phyloP scores from a whole-genome alignment of 2,329 filamentous ascomycete genomes.

The Colletotrichum tabaci region DNA sequence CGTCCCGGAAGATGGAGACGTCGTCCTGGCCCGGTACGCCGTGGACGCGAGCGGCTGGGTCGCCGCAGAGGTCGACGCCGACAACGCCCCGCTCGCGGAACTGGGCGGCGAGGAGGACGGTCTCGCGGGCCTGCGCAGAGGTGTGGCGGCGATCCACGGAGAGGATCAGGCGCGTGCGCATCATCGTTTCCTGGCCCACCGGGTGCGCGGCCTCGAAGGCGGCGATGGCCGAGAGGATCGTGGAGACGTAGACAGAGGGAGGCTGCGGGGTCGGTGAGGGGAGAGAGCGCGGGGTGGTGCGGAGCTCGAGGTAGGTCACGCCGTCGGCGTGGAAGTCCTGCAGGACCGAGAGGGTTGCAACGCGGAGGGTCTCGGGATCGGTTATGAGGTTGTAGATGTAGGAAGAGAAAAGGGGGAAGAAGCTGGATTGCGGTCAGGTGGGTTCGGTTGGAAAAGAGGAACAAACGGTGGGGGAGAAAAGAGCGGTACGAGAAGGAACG shows the following conservation, averaged over 20 bases:
- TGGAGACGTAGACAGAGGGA: conserved; percentile 74
- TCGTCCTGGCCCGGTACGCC: conserved; percentile 71
- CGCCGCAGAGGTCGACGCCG: conserved; percentile 84
- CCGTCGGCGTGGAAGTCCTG: conserved; percentile 78
- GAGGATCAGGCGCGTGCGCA: conserved; percentile 79
- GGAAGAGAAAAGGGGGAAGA: conserved; percentile 83
- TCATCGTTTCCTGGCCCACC: conserved; percentile 51
- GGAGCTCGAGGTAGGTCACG: conserved; percentile 83
- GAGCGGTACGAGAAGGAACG: conserved; percentile 23
- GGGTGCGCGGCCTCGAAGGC: conserved; percentile 59
- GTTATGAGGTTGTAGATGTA: conserved; percentile 85
- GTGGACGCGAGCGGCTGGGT: conserved; percentile 68
- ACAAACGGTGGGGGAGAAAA: conserved; percentile 6
- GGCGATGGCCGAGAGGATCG: conserved; percentile 76
- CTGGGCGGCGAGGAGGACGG: conserved; percentile 74
- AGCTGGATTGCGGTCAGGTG: conserved; percentile 59
- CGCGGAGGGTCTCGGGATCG: conserved; percentile 70
- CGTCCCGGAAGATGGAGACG: conserved; percentile 70
- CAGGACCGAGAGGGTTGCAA: conserved; percentile 77
- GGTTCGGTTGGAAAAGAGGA: not conserved
- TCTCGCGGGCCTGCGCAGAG: conserved; percentile 70
- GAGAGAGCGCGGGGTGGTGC: conserved; percentile 78
- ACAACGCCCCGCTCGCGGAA: conserved; percentile 73
- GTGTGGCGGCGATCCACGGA: conserved; percentile 80
- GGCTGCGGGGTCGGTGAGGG: conserved; percentile 24